Evolutionary conservation across 768 basidiomycete genomes (phyloP).

Genomic region (Termitomyces bulborhizus): DNA sequence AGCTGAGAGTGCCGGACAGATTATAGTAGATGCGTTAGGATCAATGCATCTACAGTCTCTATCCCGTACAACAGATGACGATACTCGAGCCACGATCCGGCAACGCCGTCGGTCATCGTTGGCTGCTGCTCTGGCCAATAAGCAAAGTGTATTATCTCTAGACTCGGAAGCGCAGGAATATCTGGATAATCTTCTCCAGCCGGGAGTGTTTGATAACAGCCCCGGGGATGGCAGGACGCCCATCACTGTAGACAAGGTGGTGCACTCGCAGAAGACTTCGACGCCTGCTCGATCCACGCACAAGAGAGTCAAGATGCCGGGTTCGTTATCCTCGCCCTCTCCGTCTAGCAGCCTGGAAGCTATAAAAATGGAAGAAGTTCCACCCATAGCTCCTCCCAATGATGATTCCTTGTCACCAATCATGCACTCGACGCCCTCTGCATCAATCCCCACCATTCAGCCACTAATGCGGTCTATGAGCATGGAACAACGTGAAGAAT

Average conservation of each 20-base stretch:
- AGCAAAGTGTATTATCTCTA: constrained; percentile 46
- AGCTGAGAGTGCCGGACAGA: constrained; percentile 15
- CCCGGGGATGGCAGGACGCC: constrained; percentile 12
- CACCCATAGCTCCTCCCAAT: neutral
- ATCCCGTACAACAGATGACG: constrained; percentile 22
- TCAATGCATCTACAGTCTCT: constrained; percentile 36
- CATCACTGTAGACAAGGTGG: constrained; percentile 24
- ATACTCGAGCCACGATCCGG: constrained; percentile 24
- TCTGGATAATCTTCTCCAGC: constrained; percentile 38
- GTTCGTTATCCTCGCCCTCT: constrained; percentile 47
- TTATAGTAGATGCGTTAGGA: constrained; percentile 35
- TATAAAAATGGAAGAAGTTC: constrained; percentile 1
- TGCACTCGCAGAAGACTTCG: constrained; percentile 27
- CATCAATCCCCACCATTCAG: constrained; percentile 6
- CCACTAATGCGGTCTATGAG: constrained; percentile 47
- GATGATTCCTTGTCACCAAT: neutral
- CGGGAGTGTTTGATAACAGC: constrained; percentile 31
- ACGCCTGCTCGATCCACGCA: constrained; percentile 18
- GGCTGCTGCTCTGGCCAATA: constrained; percentile 20
- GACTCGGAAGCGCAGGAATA: constrained; percentile 39
- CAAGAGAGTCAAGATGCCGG: constrained; percentile 40
- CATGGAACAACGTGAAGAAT: constrained; percentile 42
- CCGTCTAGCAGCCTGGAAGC: constrained; percentile 31
- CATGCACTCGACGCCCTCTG: constrained; percentile 3
- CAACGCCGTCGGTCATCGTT: constrained; percentile 26